Conservation (phyloP, 2,329 filamentous ascomycete genomes). For the Sphaerulina musiva region DNA sequence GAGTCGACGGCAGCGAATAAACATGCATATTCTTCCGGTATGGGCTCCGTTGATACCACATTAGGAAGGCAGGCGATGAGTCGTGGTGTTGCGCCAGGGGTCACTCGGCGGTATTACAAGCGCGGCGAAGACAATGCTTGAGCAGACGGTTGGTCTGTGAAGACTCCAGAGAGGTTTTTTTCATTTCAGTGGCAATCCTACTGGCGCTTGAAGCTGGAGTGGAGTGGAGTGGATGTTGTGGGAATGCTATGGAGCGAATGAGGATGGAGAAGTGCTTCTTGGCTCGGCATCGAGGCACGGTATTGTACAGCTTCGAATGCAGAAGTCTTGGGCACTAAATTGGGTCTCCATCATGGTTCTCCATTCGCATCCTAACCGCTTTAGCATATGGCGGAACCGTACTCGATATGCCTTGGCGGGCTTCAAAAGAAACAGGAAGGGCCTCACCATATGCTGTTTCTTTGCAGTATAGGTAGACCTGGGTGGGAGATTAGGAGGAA, state of each 20-base stretch:
- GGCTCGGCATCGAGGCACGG: neutral
- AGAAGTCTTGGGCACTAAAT: neutral
- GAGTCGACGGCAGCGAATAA: neutral
- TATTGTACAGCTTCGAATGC: neutral
- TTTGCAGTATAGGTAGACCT: no score
- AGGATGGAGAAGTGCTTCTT: slow-evolving; percentile 5
- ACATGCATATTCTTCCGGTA: slow-evolving; percentile 6
- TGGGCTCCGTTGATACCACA: slow-evolving; percentile 5
- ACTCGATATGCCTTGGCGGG: neutral
- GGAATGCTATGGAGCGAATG: slow-evolving; percentile 1
- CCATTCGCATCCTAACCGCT: neutral
- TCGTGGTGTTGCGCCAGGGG: slow-evolving; percentile 6
- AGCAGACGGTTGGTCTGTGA: slow-evolving; percentile 12
- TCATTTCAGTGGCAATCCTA: slow-evolving; percentile 13
- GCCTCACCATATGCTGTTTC: no score
- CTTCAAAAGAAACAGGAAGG: neutral
- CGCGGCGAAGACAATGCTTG: slow-evolving; percentile 6
- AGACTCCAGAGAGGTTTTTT: neutral
- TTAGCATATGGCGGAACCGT: neutral
- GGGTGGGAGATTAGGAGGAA: no score
- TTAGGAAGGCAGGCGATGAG: slow-evolving; percentile 8
- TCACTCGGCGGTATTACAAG: slow-evolving; percentile 2
- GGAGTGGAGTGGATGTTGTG: neutral
- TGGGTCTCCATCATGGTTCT: neutral
- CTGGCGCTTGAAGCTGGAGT: slow-evolving; percentile 9